These are phyloP conservation scores for Aspergillus heteromorphus DNA, from an alignment of 495 filamentous ascomycete species.

Conservation along the genomic window DNA sequence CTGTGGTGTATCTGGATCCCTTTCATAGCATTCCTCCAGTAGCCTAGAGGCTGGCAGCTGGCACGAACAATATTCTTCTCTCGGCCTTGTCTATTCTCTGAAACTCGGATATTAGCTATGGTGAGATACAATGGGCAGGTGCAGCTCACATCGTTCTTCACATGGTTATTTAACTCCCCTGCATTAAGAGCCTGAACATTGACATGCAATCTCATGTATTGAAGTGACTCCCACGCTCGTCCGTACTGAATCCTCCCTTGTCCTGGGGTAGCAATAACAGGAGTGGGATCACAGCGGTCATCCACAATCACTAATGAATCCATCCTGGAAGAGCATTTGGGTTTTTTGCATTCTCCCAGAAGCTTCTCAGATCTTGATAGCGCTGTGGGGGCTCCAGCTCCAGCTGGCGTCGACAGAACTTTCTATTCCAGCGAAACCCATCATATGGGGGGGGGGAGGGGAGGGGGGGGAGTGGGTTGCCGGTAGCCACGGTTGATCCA, in stretches of 20 bases:
- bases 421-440: neutral
- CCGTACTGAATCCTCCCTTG: neutral
- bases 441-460: neutral
- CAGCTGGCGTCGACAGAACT: neutral
- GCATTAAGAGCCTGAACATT: neutral
- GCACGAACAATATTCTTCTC: neutral
- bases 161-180: neutral
- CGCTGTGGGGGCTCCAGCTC: neutral
- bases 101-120: no score
- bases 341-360: constrained; percentile 1
- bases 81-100: neutral
- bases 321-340: no score
- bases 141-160: neutral
- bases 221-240: neutral
- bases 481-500: neutral
- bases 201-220: neutral
- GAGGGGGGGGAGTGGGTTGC: no score
- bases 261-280: neutral
- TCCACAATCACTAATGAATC: no score
- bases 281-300: neutral
- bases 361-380: neutral
- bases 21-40: no score
- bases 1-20: neutral
- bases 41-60: no score
- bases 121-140: no score